Evolutionary conservation across 495 filamentous ascomycete species (phyloP).

Genomic region (Amphirosellinia nigrospora): DNA sequence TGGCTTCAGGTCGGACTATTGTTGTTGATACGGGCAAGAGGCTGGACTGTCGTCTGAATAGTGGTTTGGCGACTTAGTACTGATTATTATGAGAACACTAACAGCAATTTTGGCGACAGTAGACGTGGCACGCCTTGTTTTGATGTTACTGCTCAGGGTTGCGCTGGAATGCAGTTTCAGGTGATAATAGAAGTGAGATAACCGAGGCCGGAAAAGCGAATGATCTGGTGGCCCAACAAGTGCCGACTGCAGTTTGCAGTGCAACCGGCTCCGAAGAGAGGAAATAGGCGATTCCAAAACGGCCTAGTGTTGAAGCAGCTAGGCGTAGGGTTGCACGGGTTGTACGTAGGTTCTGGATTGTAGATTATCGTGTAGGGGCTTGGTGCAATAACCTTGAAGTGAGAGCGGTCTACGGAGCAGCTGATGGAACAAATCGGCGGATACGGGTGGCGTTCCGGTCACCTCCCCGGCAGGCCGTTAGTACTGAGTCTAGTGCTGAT

Average conservation of each 20-base stretch:
- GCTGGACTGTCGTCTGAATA: not conserved
- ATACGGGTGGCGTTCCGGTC: slow-evolving; percentile 13
- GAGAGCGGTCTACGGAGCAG: slow-evolving; percentile 16
- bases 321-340: slow-evolving; percentile 13
- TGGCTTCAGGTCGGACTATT: slow-evolving; percentile 20
- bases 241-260: slow-evolving; percentile 6
- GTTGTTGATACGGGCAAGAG: not conserved
- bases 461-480: slow-evolving; percentile 10
- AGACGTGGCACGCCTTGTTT: slow-evolving; percentile 22
- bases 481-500: slow-evolving; percentile 20
- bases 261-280: not conserved
- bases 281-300: not conserved
- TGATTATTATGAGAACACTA: slow-evolving; percentile 1
- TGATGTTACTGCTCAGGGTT: slow-evolving; percentile 9
- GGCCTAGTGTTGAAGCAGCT: slow-evolving; percentile 20
- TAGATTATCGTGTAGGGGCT: slow-evolving; percentile 4
- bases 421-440: slow-evolving; percentile 23
- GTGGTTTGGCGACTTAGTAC: not conserved
- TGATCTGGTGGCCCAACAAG: not conserved
- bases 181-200: slow-evolving; percentile 7
- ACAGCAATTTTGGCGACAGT: slow-evolving; percentile 6
- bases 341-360: slow-evolving; percentile 19
- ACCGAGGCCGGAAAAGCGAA: slow-evolving; percentile 4
- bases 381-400: slow-evolving; percentile 11
- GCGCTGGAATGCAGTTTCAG: slow-evolving; percentile 28